Base-by-base conservation (phyloP, 345 rosid genomes). In the Syzygium aromaticum region DNA sequence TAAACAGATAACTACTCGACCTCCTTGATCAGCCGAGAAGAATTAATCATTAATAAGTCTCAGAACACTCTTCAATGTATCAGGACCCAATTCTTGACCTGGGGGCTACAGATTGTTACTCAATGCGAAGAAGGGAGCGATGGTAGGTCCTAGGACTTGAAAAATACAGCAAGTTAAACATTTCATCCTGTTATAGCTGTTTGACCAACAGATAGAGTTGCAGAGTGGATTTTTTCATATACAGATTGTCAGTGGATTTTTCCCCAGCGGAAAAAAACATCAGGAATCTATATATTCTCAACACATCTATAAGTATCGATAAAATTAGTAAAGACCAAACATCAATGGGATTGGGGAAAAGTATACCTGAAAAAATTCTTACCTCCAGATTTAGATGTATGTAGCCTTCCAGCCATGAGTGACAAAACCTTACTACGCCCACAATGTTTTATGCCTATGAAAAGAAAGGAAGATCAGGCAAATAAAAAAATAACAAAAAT, bases 331-430 rank as follows among this genome's bases (percentile, higher is more conserved):
- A 85, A 61, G 46, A 15, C 21, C 14, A 52, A n/a, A 52, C n/a
- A n/a, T 33, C 85, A 46, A 6, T 52, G 8, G 33, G 56, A 77
- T 40, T 30, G 30, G 67, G 17, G 51, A 84, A 40, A 52, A 14
- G 64, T 27, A 40, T 59, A 14, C 84, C 27, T 7, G 11, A 85
- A 86, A 52, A 57, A 85, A 84, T 27, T 51, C 87, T 82, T 86
- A 92, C 93, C 94, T 77, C 88, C 86, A 86, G 85, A 86, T 91
- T 93, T 90, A 87, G 93, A 89, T 77, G 90, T 88, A 82, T 77
- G 85, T 27, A 84, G 85, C 82, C 87, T 88, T 84, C 92, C 84
- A 49, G 95, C 85, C 90, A 90, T 67, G 56, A 88, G 77, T 87
- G 92, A 88, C 86, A 93, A 88, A 85, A 93, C 84, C 88, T 91